A percentile compares a stretch with the other conserved stretches of the same genome.
Conservation (phyloP, 1,139 yeast genomes). For the Magnusiomyces sp. region DNA sequence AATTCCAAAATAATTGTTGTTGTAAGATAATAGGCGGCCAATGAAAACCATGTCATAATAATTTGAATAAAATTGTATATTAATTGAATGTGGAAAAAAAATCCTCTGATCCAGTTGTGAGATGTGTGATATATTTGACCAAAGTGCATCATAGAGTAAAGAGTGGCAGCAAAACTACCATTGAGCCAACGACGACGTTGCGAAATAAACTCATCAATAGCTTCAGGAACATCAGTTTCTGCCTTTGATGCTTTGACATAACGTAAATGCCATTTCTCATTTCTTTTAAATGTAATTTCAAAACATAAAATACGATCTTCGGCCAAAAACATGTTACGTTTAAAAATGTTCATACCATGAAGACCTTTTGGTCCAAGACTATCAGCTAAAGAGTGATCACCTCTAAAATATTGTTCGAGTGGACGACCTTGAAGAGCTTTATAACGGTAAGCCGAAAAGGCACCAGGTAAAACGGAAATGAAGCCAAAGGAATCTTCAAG, state of each 20-base stretch:
- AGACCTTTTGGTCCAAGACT: slow-evolving; percentile 40
- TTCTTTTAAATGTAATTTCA: slow-evolving; percentile 76
- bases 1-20: slow-evolving; percentile 42
- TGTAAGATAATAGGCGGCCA: slow-evolving; percentile 73
- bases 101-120: slow-evolving; percentile 62
- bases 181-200: slow-evolving; percentile 95
- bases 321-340: slow-evolving; percentile 90
- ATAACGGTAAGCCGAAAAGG: slow-evolving; percentile 82
- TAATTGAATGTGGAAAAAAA: slow-evolving; percentile 69
- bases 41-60: slow-evolving; percentile 70
- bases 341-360: slow-evolving; percentile 60
- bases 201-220: slow-evolving; percentile 73
- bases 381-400: slow-evolving; percentile 53
- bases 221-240: slow-evolving; percentile 92
- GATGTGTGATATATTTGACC: slow-evolving; percentile 67
- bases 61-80: slow-evolving; percentile 62
- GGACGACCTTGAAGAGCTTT: slow-evolving; percentile 78
- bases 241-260: slow-evolving; percentile 89
- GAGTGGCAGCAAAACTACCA: slow-evolving; percentile 93
- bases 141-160: slow-evolving; percentile 71
- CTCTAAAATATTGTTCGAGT: slow-evolving; percentile 79
- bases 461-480: slow-evolving; percentile 87
- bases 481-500: slow-evolving; percentile 84
- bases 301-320: slow-evolving; percentile 93
- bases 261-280: slow-evolving; percentile 76